Conservation (phyloP, 2,329 filamentous ascomycete genomes). For the Colletotrichum eremochloae region DNA sequence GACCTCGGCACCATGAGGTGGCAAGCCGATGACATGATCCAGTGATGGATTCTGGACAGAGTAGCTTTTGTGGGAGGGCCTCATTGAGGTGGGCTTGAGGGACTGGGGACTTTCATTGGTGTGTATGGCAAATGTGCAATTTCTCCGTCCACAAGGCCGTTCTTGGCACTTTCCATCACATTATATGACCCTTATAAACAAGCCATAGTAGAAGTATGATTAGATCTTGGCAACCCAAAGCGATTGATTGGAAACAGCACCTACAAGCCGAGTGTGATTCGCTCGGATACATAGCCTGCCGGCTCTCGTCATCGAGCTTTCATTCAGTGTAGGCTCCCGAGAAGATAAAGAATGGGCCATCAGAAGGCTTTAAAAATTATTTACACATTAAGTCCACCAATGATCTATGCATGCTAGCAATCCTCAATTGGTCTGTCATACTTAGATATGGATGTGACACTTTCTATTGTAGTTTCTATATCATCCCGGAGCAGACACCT, state of each 20-base stretch:
- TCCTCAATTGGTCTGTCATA: not conserved
- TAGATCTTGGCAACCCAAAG: slow-evolving; percentile 13
- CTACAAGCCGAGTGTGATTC: no score
- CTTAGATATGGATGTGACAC: rapidly evolving
- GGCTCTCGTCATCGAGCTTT: no score
- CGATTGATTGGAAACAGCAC: not conserved
- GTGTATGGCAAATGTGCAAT: slow-evolving; percentile 14
- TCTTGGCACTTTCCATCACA: slow-evolving; percentile 32
- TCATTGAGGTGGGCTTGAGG: slow-evolving; percentile 30
- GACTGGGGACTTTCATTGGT: slow-evolving; percentile 22
- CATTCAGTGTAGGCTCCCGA: no score
- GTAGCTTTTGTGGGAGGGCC: slow-evolving; percentile 11
- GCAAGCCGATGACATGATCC: slow-evolving; percentile 2
- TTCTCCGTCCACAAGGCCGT: slow-evolving; percentile 36
- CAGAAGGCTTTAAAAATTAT: not conserved
- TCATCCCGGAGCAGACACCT: not conserved
- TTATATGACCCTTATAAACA: slow-evolving; percentile 14
- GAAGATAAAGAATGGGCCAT: not conserved
- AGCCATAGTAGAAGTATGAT: slow-evolving; percentile 9
- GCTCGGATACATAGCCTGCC: no score
- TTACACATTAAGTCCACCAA: slow-evolving; percentile 21
- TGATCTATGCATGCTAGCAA: not conserved
- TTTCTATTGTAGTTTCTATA: not conserved
- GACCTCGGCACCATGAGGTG: not conserved
- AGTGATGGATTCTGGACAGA: slow-evolving; percentile 12